Percentiles rank a stretch among this genome's conserved stretches.
phyloP scores from a whole-genome alignment of 257 asterid species.

The Cinchona pubescens region DNA sequence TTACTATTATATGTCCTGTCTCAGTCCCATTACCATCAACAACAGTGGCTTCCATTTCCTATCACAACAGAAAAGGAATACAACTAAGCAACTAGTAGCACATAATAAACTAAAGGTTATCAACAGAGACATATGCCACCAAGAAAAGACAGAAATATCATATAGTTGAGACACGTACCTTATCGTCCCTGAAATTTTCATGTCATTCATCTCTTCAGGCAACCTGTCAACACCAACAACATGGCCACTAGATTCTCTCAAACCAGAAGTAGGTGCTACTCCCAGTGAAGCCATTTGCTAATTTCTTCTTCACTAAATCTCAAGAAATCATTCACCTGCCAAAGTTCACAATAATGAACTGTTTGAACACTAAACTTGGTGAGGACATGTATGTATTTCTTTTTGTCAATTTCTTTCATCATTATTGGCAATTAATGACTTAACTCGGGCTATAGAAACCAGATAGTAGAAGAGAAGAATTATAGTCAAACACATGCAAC shows the following conservation, averaged over 20 bases:
- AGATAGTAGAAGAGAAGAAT: not conserved
- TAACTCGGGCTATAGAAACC: not conserved
- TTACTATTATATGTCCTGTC: conserved; percentile 94
- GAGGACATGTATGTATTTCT: not conserved
- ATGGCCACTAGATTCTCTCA: conserved; percentile 29
- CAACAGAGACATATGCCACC: not conserved
- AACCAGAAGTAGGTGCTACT: conserved; percentile 34
- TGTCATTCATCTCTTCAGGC: conserved; percentile 33
- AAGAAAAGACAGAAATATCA: not conserved
- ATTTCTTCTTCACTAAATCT: conserved; percentile 35
- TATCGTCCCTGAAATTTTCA: conserved; percentile 35
- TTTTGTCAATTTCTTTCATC: not conserved
- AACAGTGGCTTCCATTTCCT: conserved; percentile 80
- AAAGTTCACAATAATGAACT: conserved; percentile 7
- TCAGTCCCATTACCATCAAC: conserved; percentile 94
- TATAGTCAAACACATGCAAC: not conserved
- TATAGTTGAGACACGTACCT: conserved; percentile 12
- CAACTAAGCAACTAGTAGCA: conserved; percentile 16
- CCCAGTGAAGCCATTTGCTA: conserved; percentile 65
- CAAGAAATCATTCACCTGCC: conserved; percentile 56
- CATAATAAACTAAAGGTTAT: not conserved
- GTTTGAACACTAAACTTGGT: not conserved
- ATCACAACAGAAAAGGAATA: not conserved
- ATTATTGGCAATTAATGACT: not conserved
- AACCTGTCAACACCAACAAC: conserved; percentile 28